Percentiles rank a stretch among this genome's conserved stretches.
These are phyloP conservation scores for Cryptococcus sp. DNA, from an alignment of 1,284 basidiomycete genomes.

Conservation along the genomic window DNA sequence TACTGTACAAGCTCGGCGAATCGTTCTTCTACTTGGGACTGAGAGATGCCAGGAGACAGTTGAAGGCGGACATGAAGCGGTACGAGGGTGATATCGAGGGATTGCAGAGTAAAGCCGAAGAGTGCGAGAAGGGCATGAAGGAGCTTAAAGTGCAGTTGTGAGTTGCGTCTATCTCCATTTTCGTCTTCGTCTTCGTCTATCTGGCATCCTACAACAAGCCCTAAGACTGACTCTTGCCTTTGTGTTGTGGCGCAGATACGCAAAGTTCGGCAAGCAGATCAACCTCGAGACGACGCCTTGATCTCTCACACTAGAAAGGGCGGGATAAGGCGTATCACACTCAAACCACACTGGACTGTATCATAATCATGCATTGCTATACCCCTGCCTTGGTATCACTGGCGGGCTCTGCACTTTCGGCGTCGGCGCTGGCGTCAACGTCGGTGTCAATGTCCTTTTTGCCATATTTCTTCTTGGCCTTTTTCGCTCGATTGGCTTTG, in stretches of 20 bases:
- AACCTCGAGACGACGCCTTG: constrained; percentile 68
- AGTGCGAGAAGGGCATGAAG: constrained; percentile 84
- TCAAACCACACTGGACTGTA: not conserved
- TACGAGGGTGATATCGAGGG: constrained; percentile 65
- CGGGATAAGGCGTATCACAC: no score
- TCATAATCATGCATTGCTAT: constrained; percentile 21
- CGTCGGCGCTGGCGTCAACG: not conserved
- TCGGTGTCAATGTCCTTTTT: constrained; percentile 6
- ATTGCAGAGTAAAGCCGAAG: constrained; percentile 63
- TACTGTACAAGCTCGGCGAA: constrained; percentile 90
- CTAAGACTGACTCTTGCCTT: constrained; percentile 5
- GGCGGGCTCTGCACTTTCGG: constrained; percentile 1
- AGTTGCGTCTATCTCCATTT: constrained; percentile 17
- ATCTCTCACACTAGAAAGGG: constrained; percentile 3
- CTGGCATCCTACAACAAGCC: no score
- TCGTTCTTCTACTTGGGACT: constrained; percentile 80
- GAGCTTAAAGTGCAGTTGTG: constrained; percentile 75
- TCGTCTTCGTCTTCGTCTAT: not conserved
- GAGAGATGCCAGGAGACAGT: constrained; percentile 68
- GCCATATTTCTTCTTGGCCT: constrained; percentile 45
- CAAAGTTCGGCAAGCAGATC: constrained; percentile 90
- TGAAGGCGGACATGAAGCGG: constrained; percentile 68
- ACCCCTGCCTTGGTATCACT: constrained; percentile 1
- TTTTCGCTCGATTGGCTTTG: constrained; percentile 50
- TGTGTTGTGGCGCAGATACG: constrained; percentile 59